Evolutionary conservation across 1,284 basidiomycete species (phyloP), one percentile per base, ranked within the genome.

Genomic region (Sanguinoderma infundibulare): DNA sequence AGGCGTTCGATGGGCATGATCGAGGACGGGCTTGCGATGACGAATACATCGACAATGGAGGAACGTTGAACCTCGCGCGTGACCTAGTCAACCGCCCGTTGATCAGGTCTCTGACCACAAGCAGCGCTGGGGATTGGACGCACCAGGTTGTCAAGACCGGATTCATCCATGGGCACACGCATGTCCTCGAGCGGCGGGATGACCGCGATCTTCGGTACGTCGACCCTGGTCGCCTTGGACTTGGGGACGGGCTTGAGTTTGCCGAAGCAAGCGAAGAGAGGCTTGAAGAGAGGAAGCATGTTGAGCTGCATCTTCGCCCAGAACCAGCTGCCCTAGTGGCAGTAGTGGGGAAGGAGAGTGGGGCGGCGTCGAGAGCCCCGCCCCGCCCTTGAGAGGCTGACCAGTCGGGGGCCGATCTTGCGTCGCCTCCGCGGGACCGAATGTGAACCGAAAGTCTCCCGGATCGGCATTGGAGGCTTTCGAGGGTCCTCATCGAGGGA

Each of bases 341-440:
- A 3, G 42, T 26, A 46, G 42, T 26, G 42, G 17, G 8, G 9
- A 15, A 46, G 15, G 24, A 46, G 42, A 46, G 26, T 44, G 24
- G 28, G 5, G 42, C 14, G 28, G 42, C 14, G 17, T 28, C 22
- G 14, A 2, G 24, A 28, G 24, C 12, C 17, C 14, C 5, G 14
- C 8, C 24, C 28, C 5, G 6, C 24, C 42, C 42, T 46, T 7
- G 42, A 7, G 42, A 46, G 42, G 42, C 42, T 26, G 24, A 15
- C n/a, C n/a, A n/a, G n/a, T n/a, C n/a, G n/a, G n/a, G n/a, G n/a
- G n/a, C n/a, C n/a, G n/a, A n/a, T n/a, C n/a, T n/a, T n/a, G n/a
- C n/a, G 7, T 46, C 42, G 42, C 56, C 32, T 61, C 57, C 2
- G 24, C 14, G n/a, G n/a, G n/a, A n/a, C n/a, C n/a, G n/a, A n/a